A percentile compares a stretch with the other conserved stretches of the same genome.
Conservation (phyloP, 1,139 yeast genomes). For the Taphrina deformans region DNA sequence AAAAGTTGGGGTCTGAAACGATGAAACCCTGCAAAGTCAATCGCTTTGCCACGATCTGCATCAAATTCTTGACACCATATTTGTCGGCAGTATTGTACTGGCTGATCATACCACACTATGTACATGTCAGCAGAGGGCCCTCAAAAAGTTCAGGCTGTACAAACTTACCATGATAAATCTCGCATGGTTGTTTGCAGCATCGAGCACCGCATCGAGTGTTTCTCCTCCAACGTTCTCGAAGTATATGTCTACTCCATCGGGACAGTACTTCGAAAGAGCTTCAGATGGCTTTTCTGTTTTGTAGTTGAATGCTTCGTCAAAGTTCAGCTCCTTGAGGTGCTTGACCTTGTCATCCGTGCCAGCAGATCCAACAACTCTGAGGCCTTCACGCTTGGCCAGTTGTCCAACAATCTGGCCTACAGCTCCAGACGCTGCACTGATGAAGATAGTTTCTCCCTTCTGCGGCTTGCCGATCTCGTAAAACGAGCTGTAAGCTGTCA, state of each 20-base stretch:
- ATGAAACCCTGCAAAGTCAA: constrained; percentile 40
- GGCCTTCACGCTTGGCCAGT: constrained; percentile 59
- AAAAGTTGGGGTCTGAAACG: constrained; percentile 36
- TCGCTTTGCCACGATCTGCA: constrained; percentile 37
- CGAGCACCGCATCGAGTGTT: constrained; percentile 54
- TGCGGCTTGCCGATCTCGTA: constrained; percentile 43
- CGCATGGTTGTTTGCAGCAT: constrained; percentile 50
- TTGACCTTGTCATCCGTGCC: constrained; percentile 61
- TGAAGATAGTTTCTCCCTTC: constrained; percentile 48
- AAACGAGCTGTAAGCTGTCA: constrained; percentile 61
- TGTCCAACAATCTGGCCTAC: constrained; percentile 66
- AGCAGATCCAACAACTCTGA: constrained; percentile 63
- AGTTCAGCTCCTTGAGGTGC: constrained; percentile 56
- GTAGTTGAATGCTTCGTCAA: constrained; percentile 57
- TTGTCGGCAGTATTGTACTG: constrained; percentile 54
- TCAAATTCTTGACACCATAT: constrained; percentile 38
- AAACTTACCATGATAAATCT: constrained; percentile 51
- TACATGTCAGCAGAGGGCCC: too few species aligned
- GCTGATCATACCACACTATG: constrained; percentile 60
- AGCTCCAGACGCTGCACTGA: constrained; percentile 73
- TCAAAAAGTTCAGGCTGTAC: too few species aligned
- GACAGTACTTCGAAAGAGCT: constrained; percentile 35
- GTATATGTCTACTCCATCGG: constrained; percentile 42
- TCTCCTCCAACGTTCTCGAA: constrained; percentile 59
- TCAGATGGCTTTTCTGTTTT: constrained; percentile 50